Percentiles rank a stretch among this genome's conserved stretches.
These are phyloP conservation scores for Chamaenerion angustifolium DNA, from an alignment of 345 rosid genomes.

Conservation along the genomic window DNA sequence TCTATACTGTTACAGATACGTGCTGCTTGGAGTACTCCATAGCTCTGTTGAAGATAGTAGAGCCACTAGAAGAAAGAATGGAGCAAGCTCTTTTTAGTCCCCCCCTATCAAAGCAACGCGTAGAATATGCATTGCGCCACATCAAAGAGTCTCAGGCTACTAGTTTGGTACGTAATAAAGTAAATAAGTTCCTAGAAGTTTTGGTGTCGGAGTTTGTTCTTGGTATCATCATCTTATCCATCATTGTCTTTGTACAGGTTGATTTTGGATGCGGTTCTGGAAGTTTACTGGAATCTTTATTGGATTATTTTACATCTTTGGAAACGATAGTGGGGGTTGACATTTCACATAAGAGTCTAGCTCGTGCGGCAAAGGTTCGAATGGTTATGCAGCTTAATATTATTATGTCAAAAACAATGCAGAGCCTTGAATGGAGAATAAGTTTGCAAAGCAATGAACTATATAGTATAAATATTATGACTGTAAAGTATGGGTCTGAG, in stretches of 20 bases:
- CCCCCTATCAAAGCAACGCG: conserved; percentile 90
- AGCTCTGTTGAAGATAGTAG: conserved; percentile 45
- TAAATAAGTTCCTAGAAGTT: neutral
- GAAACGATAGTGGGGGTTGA: conserved; percentile 71
- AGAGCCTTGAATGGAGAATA: too few relatives aligned
- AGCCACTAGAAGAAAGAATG: conserved; percentile 84
- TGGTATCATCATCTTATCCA: conserved; percentile 5
- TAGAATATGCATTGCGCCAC: conserved; percentile 72
- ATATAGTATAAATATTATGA: too few relatives aligned
- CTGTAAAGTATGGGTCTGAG: too few relatives aligned
- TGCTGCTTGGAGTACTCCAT: conserved; percentile 36
- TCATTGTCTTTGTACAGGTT: conserved; percentile 27
- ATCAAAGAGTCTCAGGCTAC: conserved; percentile 60
- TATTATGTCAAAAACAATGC: too few relatives aligned
- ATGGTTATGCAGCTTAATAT: neutral
- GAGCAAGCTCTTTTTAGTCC: conserved; percentile 91
- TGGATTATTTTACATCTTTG: conserved; percentile 62
- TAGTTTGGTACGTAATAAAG: conserved; percentile 36
- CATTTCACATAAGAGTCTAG: conserved; percentile 62
- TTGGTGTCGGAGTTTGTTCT: conserved; percentile 1
- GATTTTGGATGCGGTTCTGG: conserved; percentile 97
- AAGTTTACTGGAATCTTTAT: conserved; percentile 66
- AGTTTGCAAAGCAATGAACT: too few relatives aligned
- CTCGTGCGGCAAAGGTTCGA: conserved; percentile 81
- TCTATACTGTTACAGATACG: conserved; percentile 4